phyloP scores from a whole-genome alignment of 1,284 basidiomycete genomes.

The Gomphus sp. region DNA sequence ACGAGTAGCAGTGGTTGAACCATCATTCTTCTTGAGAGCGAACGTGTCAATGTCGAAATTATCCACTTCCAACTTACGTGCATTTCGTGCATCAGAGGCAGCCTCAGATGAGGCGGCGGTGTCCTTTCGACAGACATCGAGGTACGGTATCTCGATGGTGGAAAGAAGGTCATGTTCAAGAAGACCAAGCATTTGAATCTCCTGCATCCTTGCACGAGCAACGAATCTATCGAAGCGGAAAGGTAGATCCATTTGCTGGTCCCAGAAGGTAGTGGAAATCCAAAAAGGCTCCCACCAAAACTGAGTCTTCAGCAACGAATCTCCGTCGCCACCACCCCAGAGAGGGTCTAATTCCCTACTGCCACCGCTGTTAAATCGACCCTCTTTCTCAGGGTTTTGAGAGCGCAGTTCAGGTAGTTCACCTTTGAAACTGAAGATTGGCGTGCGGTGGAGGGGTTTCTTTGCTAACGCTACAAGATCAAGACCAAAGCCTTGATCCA shows the following conservation, averaged over 20 bases:
- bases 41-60: constrained; percentile 66
- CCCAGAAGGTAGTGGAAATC: constrained; percentile 76
- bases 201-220: constrained; percentile 87
- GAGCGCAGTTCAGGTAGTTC: constrained; percentile 33
- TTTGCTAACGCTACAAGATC: constrained; percentile 90
- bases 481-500: constrained; percentile 88
- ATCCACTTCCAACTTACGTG: constrained; percentile 49
- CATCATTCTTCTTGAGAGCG: constrained; percentile 28
- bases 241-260: constrained; percentile 77
- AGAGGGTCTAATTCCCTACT: constrained; percentile 61
- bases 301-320: constrained; percentile 28
- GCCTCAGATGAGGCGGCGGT: constrained; percentile 9
- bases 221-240: constrained; percentile 86
- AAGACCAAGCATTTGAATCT: constrained; percentile 88
- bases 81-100: constrained; percentile 1
- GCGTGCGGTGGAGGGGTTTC: constrained; percentile 87
- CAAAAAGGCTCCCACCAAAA: constrained; percentile 88
- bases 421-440: constrained; percentile 76
- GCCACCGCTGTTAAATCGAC: constrained; percentile 36
- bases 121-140: constrained; percentile 31
- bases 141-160: constrained; percentile 74
- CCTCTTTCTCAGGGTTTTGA: constrained; percentile 22
- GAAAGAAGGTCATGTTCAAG: constrained; percentile 83
- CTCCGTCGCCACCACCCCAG: constrained; percentile 63
- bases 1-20: constrained; percentile 21